Conservation (phyloP, 177 flowering plant species). For the Vitis hybrid region DNA sequence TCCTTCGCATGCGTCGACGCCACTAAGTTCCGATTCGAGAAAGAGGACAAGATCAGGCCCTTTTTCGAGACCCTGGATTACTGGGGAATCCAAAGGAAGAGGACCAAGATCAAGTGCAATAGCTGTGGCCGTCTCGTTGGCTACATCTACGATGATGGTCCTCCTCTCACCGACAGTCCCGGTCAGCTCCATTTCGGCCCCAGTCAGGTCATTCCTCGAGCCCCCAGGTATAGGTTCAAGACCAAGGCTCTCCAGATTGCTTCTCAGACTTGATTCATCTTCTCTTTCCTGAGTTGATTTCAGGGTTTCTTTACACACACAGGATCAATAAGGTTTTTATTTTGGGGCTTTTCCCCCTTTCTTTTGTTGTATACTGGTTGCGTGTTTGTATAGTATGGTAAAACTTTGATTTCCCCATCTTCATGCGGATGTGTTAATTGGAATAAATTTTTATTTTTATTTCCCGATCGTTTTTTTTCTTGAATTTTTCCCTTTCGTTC, state of each 20-base stretch:
- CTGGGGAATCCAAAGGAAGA: conserved; percentile 89
- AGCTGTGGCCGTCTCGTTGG: conserved; percentile 67
- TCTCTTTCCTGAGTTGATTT: not conserved
- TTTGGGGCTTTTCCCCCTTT: not conserved
- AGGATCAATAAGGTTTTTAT: not conserved
- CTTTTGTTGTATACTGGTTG: no score
- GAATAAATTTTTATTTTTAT: no score
- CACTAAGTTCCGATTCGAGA: conserved; percentile 63
- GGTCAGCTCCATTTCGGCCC: conserved; percentile 91
- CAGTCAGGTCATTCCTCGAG: conserved; percentile 88
- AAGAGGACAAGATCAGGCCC: conserved; percentile 85
- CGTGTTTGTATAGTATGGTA: no score
- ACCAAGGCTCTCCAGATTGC: conserved; percentile 56
- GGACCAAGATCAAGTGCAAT: conserved; percentile 76
- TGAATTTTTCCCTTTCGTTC: no score
- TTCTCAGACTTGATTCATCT: conserved; percentile 30
- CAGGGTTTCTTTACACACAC: not conserved
- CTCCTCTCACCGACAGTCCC: conserved; percentile 60
- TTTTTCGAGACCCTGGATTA: conserved; percentile 91
- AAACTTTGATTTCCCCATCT: no score
- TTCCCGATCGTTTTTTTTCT: no score
- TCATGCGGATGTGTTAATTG: no score
- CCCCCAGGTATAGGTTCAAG: conserved; percentile 85
- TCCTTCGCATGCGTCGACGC: conserved; percentile 69
- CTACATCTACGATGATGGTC: conserved; percentile 88